Conservation (phyloP, 495 filamentous ascomycete genomes). For the Trichoderma orchidacearum region DNA sequence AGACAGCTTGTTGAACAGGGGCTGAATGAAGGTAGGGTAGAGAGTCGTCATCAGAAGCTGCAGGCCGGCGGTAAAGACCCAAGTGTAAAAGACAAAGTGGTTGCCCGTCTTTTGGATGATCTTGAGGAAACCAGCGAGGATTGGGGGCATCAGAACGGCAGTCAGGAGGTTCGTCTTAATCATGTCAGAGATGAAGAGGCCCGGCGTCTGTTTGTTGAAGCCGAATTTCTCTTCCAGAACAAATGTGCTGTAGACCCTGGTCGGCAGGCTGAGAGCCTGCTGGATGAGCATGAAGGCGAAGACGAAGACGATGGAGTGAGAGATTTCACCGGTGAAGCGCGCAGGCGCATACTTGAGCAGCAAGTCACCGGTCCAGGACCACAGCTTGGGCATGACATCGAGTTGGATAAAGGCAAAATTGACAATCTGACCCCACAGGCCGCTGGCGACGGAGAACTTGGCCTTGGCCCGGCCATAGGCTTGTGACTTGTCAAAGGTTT, state of each 20-base stretch:
- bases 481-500: constrained; percentile 92
- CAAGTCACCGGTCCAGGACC: constrained; percentile 64
- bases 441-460: constrained; percentile 66
- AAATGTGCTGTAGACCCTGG: constrained; percentile 83
- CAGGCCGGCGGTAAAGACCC: constrained; percentile 76
- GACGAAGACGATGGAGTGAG: constrained; percentile 85
- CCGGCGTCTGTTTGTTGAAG: constrained; percentile 94
- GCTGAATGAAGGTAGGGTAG: constrained; percentile 88
- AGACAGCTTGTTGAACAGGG: constrained; percentile 95
- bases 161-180: constrained; percentile 79
- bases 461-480: constrained; percentile 92
- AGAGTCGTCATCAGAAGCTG: constrained; percentile 91
- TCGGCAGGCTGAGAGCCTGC: constrained; percentile 63
- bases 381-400: constrained; percentile 81
- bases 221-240: constrained; percentile 94
- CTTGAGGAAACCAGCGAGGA: constrained; percentile 77
- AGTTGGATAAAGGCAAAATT: constrained; percentile 79
- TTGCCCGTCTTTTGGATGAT: constrained; percentile 86
- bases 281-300: constrained; percentile 74
- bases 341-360: constrained; percentile 59
- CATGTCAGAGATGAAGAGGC: constrained; percentile 81
- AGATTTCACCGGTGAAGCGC: constrained; percentile 80
- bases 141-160: constrained; percentile 64
- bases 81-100: constrained; percentile 94
- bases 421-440: constrained; percentile 73